Base-by-base conservation (phyloP, 2,329 filamentous ascomycete species). In the Zasmidium citrigriseum region DNA sequence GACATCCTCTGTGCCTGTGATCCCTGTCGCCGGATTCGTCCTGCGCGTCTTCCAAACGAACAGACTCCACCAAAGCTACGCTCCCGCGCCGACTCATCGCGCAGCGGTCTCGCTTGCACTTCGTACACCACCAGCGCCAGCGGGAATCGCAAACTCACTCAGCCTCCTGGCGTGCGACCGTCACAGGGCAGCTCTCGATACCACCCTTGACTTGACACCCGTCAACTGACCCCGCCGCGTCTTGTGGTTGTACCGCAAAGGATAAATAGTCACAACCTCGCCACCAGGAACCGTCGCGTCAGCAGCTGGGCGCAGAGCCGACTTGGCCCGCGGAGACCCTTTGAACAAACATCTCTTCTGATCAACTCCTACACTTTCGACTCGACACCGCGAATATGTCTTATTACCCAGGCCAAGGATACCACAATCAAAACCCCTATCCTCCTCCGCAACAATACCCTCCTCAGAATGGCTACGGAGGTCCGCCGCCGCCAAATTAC, bases 351-450 rank as follows among this genome's bases (percentile, higher is more conserved):
- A 57, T 20, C 25, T 18, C 48, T 46, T n/a, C n/a, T n/a, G n/a
- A n/a, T n/a, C 29, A 22, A 34, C 41, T 16, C 21, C 29, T 11
- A 25, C 47, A 9, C 23, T 9, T 34, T 10, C 20, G 25, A 46
- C 24, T 52, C 41, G 25, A 46, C 24, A 38, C 23, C 53, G 22
- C 10, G 52, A 53, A 48, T 52, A 71, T 71, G 68, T 68, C 68
- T 20, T 67, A 66, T 55, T 70, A 64, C 50, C 70, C 70, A 18
- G 70, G 70, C 52, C 70, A 71, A 61, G 65, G 64, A 47, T 71
- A 71, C 57, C 70, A 71, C 61, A 69, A 68, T 56, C 63, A 68
- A 25, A 11, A 41, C 4, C 34, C 14, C 4, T 67, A 69, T 45
- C 65, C 68, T 44, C 70, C 69, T 38, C 69, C 65, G 29, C 69